Percentiles rank a stretch among this genome's conserved stretches.
phyloP scores from a whole-genome alignment of 2,329 filamentous ascomycete genomes.

The Cordyceps cateniannulata region DNA sequence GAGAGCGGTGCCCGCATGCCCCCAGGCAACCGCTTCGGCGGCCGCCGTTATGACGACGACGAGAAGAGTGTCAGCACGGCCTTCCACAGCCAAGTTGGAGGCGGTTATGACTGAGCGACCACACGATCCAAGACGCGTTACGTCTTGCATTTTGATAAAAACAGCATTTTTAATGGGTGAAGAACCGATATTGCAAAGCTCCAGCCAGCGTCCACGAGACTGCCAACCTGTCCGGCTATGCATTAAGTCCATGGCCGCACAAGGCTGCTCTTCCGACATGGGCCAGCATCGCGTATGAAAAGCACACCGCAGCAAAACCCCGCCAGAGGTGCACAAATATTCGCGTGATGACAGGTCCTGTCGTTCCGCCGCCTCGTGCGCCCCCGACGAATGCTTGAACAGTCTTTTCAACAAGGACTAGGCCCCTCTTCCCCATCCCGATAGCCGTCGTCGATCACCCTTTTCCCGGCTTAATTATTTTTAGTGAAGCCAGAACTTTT shows the following conservation, averaged over 20 bases:
- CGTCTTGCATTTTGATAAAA: neutral
- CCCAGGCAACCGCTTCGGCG: constrained; percentile 61
- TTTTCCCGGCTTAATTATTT: neutral
- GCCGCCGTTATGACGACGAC: constrained; percentile 77
- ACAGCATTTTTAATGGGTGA: neutral
- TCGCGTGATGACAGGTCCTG: neutral
- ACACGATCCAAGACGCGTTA: neutral
- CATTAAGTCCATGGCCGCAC: neutral
- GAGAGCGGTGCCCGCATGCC: constrained; percentile 72
- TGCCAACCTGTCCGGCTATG: neutral
- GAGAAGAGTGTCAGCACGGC: constrained; percentile 94
- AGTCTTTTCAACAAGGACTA: constrained; percentile 12
- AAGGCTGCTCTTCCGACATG: neutral
- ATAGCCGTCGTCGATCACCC: neutral
- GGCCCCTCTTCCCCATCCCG: neutral
- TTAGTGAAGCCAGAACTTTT: neutral
- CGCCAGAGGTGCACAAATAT: neutral
- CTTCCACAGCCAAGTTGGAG: constrained; percentile 89
- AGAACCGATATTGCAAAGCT: neutral
- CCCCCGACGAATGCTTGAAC: neutral
- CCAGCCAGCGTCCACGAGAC: neutral
- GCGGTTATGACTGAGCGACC: constrained; percentile 44
- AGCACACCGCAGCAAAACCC: neutral
- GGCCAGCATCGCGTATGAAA: neutral
- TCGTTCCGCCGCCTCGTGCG: neutral